Percentiles rank a stretch among this genome's conserved stretches.
These are phyloP conservation scores for Tylopilus sp. DNA, from an alignment of 1,284 basidiomycete genomes.

Conservation along the genomic window DNA sequence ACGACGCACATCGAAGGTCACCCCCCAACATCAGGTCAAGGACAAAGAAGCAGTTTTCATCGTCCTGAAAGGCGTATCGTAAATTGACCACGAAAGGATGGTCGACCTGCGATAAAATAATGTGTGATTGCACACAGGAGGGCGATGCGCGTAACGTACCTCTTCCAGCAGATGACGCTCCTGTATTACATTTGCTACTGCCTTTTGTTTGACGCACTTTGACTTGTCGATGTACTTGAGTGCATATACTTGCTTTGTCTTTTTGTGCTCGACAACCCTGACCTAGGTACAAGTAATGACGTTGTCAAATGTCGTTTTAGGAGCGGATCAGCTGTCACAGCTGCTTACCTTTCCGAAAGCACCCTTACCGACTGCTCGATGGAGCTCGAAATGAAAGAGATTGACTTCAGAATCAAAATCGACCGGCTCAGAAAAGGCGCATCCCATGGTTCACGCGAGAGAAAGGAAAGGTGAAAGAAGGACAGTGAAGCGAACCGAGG, in stretches of 20 bases:
- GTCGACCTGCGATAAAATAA: constrained; percentile 64
- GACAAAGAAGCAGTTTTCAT: constrained; percentile 97
- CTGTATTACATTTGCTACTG: constrained; percentile 91
- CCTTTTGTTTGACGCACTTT: constrained; percentile 86
- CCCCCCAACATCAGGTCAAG: constrained; percentile 95
- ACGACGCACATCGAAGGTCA: constrained; percentile 78
- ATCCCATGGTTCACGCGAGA: constrained; percentile 50
- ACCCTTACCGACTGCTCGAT: constrained; percentile 90
- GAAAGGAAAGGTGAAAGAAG: constrained; percentile 32
- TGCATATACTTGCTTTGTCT: constrained; percentile 87
- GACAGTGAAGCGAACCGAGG: constrained; percentile 16
- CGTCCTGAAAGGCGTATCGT: constrained; percentile 96
- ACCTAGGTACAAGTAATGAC: constrained; percentile 41
- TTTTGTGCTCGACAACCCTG: constrained; percentile 93
- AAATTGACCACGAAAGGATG: constrained; percentile 92
- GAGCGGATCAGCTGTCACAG: background rate
- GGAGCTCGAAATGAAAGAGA: constrained; percentile 93
- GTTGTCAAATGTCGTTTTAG: background rate
- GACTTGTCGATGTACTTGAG: constrained; percentile 98
- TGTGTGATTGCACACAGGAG: constrained; percentile 11
- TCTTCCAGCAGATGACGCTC: constrained; percentile 87
- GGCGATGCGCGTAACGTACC: constrained; percentile 43
- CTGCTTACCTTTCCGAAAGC: constrained; percentile 91
- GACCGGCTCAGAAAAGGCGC: constrained; percentile 69
- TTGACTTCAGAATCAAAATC: constrained; percentile 93